These are phyloP conservation scores for Cantharellus anzutake DNA, from an alignment of 768 basidiomycete species.

Conservation along the genomic window DNA sequence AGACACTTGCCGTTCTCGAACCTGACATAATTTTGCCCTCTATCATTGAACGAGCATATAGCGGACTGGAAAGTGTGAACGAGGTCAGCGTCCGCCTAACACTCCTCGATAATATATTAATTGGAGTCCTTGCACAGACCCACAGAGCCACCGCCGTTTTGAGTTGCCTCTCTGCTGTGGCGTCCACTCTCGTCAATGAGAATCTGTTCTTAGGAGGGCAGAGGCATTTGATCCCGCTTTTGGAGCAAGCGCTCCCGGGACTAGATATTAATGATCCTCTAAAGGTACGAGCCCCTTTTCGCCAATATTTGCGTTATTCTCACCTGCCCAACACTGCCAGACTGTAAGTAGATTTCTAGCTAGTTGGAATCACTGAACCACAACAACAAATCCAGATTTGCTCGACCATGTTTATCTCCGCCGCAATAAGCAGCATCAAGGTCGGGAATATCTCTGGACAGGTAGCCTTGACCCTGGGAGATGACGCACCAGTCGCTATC, in stretches of 20 bases:
- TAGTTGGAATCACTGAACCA: not conserved
- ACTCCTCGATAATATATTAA: not conserved
- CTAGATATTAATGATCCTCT: constrained; percentile 39
- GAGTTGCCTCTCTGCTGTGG: constrained; percentile 59
- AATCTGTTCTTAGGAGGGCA: constrained; percentile 70
- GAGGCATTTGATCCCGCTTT: constrained; percentile 68
- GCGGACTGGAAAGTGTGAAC: constrained; percentile 80
- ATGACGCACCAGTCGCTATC: constrained; percentile 31
- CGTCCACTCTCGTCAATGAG: constrained; percentile 59
- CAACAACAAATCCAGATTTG: constrained; percentile 23
- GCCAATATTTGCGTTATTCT: not conserved
- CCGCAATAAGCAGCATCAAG: constrained; percentile 55
- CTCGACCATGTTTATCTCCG: constrained; percentile 58
- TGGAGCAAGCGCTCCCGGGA: constrained; percentile 79
- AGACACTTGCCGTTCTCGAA: constrained; percentile 59
- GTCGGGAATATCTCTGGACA: constrained; percentile 51
- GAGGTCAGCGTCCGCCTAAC: constrained; percentile 24
- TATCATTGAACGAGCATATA: constrained; percentile 75
- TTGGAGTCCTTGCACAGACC: constrained; percentile 24
- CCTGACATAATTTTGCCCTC: constrained; percentile 79
- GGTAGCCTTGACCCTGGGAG: constrained; percentile 30
- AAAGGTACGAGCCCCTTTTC: constrained; percentile 2
- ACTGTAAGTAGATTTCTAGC: constrained; percentile 6
- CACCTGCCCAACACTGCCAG: not conserved
- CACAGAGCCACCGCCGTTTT: constrained; percentile 85